Conservation (phyloP, 2,329 filamentous ascomycete species). For the Fusarium domesticum region DNA sequence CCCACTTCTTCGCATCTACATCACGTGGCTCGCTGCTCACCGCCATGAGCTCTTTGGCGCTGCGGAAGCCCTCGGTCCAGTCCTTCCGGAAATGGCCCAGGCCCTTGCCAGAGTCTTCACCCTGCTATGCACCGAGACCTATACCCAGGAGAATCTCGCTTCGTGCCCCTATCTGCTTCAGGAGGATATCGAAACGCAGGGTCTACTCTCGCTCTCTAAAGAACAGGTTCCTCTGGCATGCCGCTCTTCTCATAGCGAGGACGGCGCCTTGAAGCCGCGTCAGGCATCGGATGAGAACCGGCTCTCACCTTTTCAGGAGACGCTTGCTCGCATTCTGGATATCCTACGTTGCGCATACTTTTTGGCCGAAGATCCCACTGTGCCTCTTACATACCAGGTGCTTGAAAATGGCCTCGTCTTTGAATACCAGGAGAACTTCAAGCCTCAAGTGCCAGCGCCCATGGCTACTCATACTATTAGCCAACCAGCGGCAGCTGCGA, state of each 20-base stretch:
- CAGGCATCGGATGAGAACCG: constrained; percentile 33
- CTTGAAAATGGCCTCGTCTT: constrained; percentile 33
- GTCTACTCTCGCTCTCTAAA: constrained; percentile 42
- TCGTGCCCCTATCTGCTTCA: constrained; percentile 48
- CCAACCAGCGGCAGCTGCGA: neutral
- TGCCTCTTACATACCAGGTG: constrained; percentile 37
- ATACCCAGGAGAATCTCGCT: constrained; percentile 38
- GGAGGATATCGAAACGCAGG: constrained; percentile 49
- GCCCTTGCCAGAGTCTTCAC: constrained; percentile 47
- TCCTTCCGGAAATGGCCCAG: constrained; percentile 46
- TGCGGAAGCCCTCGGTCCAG: constrained; percentile 43
- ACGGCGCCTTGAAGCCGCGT: constrained; percentile 40
- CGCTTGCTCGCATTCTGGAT: constrained; percentile 47
- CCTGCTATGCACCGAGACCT: constrained; percentile 45
- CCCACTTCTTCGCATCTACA: constrained; percentile 51
- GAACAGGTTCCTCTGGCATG: constrained; percentile 39
- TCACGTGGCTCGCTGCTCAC: constrained; percentile 51
- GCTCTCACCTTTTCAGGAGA: constrained; percentile 36
- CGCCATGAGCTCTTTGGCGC: constrained; percentile 47
- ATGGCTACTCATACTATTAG: neutral
- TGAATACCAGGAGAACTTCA: constrained; percentile 28
- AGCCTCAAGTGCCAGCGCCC: neutral
- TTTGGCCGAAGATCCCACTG: constrained; percentile 40
- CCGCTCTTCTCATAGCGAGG: constrained; percentile 36
- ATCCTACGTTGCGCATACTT: constrained; percentile 49